phyloP scores from a whole-genome alignment of 2,329 filamentous ascomycete genomes.

The Sporothrix brunneoviolacea region DNA sequence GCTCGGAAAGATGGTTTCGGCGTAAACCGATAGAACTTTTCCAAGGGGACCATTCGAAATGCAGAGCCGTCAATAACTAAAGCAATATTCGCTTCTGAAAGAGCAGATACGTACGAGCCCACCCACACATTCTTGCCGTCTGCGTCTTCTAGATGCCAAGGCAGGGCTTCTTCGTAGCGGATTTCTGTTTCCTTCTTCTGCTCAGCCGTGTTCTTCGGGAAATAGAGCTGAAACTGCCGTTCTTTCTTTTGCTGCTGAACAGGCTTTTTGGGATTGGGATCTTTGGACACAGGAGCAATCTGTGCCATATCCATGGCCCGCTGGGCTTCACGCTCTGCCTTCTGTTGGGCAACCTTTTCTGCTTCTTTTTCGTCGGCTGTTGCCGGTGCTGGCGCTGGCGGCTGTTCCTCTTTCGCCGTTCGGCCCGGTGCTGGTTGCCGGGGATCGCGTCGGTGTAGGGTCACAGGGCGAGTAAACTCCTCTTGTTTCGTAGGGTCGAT shows the following conservation, averaged over 20 bases:
- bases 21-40: constrained; percentile 91
- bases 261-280: constrained; percentile 37
- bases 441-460: constrained; percentile 83
- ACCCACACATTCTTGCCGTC: constrained; percentile 94
- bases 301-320: constrained; percentile 82
- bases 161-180: constrained; percentile 90
- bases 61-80: constrained; percentile 62
- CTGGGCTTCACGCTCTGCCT: constrained; percentile 77
- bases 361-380: constrained; percentile 51
- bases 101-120: constrained; percentile 79
- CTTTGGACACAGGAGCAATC: constrained; percentile 77
- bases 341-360: constrained; percentile 60
- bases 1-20: constrained; percentile 73
- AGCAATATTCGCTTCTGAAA: constrained; percentile 80
- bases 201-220: constrained; percentile 72
- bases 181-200: constrained; percentile 65
- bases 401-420: constrained; percentile 52
- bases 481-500: constrained; percentile 65
- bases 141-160: constrained; percentile 95
- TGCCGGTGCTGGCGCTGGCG: constrained; percentile 29
- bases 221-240: constrained; percentile 71
- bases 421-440: constrained; percentile 59
- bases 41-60: constrained; percentile 82
- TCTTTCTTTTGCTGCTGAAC: constrained; percentile 59
- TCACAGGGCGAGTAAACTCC: constrained; percentile 81